These are phyloP conservation scores for Talaromyces atroroseus DNA, from an alignment of 2,329 filamentous ascomycete species.

Conservation along the genomic window DNA sequence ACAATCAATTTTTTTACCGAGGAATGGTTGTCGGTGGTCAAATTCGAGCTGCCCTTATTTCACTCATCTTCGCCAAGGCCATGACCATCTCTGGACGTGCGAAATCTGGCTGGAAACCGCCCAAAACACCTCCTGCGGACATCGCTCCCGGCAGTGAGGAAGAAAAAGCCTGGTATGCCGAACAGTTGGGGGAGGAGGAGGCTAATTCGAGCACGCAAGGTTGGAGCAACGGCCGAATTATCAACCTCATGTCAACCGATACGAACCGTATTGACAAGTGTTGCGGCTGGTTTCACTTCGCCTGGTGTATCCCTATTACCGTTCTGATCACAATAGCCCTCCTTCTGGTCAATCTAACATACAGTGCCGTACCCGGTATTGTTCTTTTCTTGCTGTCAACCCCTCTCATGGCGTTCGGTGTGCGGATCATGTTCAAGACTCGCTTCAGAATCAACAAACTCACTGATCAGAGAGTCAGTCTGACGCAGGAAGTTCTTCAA, in stretches of 20 bases:
- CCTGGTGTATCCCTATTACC: constrained; percentile 76
- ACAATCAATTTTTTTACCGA: constrained; percentile 83
- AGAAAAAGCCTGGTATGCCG: constrained; percentile 38
- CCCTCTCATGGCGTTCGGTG: constrained; percentile 67
- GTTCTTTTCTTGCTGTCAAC: constrained; percentile 71
- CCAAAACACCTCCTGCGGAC: constrained; percentile 40
- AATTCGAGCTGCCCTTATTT: constrained; percentile 69
- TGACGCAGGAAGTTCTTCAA: constrained; percentile 85
- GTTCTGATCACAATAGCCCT: constrained; percentile 71
- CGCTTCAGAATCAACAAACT: constrained; percentile 79
- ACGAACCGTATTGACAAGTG: constrained; percentile 86
- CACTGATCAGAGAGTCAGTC: constrained; percentile 79
- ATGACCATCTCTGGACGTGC: constrained; percentile 80
- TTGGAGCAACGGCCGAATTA: constrained; percentile 83
- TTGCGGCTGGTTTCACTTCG: constrained; percentile 76
- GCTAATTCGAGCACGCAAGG: constrained; percentile 50
- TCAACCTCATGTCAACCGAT: constrained; percentile 89
- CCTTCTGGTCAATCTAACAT: constrained; percentile 75
- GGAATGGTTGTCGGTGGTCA: constrained; percentile 87
- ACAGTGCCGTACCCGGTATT: constrained; percentile 81
- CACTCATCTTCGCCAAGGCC: constrained; percentile 81
- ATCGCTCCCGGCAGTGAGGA: constrained; percentile 41
- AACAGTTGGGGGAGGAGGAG: constrained; percentile 23
- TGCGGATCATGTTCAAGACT: constrained; percentile 68
- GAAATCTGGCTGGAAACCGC: constrained; percentile 66